phyloP scores from a whole-genome alignment of 345 rosid genomes.

The Sisymbrium altissimum region DNA sequence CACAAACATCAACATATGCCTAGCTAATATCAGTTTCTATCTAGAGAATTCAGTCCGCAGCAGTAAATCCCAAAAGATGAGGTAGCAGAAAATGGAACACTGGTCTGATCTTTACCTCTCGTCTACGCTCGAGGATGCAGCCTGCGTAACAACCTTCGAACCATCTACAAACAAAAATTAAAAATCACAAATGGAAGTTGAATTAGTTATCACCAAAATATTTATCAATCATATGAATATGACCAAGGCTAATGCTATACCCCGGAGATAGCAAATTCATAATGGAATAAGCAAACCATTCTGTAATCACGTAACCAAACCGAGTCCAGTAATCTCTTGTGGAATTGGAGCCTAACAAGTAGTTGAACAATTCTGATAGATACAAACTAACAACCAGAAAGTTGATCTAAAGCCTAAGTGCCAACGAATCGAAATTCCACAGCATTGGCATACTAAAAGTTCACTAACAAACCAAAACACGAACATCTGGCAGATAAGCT shows the following conservation, averaged over 20 bases:
- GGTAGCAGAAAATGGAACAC: neutral
- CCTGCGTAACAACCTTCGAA: constrained; percentile 50
- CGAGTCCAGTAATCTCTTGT: too few species aligned
- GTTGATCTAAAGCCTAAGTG: constrained; percentile 2
- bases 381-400: neutral
- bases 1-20: neutral
- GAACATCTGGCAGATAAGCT: constrained; percentile 5
- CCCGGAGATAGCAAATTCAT: neutral
- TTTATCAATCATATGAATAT: too few species aligned
- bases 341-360: too few species aligned
- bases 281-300: neutral
- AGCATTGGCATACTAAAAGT: constrained; percentile 1
- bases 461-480: neutral
- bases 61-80: neutral
- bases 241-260: neutral
- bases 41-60: neutral
- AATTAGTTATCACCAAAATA: neutral
- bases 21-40: neutral
- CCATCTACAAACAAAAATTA: constrained; percentile 40
- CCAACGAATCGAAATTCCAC: neutral
- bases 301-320: too few species aligned
- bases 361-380: too few species aligned
- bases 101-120: constrained; percentile 53
- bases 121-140: constrained; percentile 44
- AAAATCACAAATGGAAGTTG: neutral